Percentiles rank a stretch among this genome's conserved stretches.
phyloP scores from a whole-genome alignment of 352 stramenopile genomes.

The Pythium dissimile region DNA sequence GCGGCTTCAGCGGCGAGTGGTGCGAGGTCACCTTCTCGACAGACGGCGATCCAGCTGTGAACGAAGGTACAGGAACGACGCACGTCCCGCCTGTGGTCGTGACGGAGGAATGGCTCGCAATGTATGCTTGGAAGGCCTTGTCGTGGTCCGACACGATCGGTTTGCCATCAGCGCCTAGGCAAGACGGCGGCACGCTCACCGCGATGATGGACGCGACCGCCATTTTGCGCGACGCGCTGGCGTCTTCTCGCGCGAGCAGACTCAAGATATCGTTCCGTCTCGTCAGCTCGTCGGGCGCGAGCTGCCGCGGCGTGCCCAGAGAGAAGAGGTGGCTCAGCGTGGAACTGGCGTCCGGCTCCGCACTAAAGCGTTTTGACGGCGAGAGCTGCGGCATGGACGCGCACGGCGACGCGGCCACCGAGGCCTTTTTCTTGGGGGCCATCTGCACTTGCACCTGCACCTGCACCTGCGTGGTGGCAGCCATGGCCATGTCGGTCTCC shows the following conservation, averaged over 20 bases:
- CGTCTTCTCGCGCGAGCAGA: constrained; percentile 38
- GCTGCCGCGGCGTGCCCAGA: constrained; percentile 51
- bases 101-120: constrained; percentile 33
- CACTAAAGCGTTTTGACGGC: not conserved
- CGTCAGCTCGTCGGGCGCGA: constrained; percentile 41
- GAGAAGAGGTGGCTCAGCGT: constrained; percentile 58
- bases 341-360: constrained; percentile 22
- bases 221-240: constrained; percentile 22
- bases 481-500: not conserved
- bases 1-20: too few species aligned
- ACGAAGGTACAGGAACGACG: not conserved
- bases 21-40: too few species aligned
- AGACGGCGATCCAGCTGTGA: too few species aligned
- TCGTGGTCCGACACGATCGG: constrained; percentile 19
- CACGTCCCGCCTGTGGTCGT: not conserved
- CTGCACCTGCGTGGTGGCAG: not conserved
- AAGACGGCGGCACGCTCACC: constrained; percentile 21
- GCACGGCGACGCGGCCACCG: not conserved
- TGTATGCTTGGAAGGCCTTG: constrained; percentile 36
- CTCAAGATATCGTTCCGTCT: constrained; percentile 48
- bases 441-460: not conserved
- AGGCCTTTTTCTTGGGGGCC: not conserved
- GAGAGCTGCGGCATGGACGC: constrained; percentile 23
- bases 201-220: constrained; percentile 31
- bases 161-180: not conserved